Base-by-base conservation (phyloP, 192 early-diverging fungal genomes). In the Gorgonomyces haynaldii region DNA sequence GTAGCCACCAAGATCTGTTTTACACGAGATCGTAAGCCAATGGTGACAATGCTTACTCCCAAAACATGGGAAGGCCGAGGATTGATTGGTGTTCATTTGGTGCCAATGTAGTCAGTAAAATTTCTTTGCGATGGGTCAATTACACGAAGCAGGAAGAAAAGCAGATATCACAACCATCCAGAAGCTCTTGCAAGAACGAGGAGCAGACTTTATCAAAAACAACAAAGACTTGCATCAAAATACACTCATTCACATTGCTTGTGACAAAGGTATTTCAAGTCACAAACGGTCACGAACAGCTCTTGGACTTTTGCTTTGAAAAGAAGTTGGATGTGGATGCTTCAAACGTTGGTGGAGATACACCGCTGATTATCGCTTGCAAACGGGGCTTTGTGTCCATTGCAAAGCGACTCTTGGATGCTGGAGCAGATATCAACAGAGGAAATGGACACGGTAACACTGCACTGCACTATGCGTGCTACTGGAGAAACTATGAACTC, bases 391-490 rank as follows among this genome's bases (percentile, higher is more conserved):
- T 35, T n/a, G 13, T 67, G 41, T 53, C 61, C 7, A 42, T 65
- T 7, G 57, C 72, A 1, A 55, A 60, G 35, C 39, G 43, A 58
- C 66, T 74, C 26, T 13, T 50, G 4, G 48, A 37, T 8, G 39
- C 37, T 5, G 49, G 59, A 24, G 49, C 57, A 3, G 50, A 52
- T 48, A 45, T 43, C 47, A 28, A 36, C 30, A 7, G 26, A 12
- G 65, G 71, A 13, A 77, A 77, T 50, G 66, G 73, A 25, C 69
- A 77, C 47, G 74, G 74, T 15, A 77, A 77, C 50, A 77, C 74
- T 2, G 58, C 74, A 0, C 60, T 77, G 29, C 74, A 77, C 46
- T 77, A 77, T 51, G 74, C 74, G 2, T 71, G 65, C 34, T 74
- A 61, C 52, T 64, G 64, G 54, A 47, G 70, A 16, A 38, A 48